Base-by-base conservation (phyloP, 768 basidiomycete species). In the Omphalotus guepiniiformis region DNA sequence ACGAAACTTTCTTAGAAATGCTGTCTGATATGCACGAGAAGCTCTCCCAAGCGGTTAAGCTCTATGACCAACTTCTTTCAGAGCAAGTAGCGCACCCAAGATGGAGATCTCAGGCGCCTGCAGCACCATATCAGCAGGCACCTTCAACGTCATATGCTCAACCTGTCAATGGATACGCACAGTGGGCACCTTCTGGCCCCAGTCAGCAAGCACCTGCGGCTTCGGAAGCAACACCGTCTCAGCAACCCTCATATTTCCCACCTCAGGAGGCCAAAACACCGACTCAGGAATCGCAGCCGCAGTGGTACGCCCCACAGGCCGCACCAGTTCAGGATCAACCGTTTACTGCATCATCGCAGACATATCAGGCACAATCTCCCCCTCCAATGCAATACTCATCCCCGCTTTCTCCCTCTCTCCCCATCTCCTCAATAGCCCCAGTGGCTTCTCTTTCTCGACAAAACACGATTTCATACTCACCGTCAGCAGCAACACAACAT, bases 21-120 rank as follows among this genome's bases (percentile, higher is more conserved):
- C 70, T 99, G 28, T 73, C 82, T 6, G 93, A 97, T 40, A 97
- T 98, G 93, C 88, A 97, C 57, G 85, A 88, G 39, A 95, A 97
- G 65, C 66, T 99, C 8, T 88, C 91, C 1, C 82, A 95, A 62
- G 93, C 91, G 0, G 92, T 97, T 37, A 86, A 88, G 60, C 69
- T 96, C 3, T 98, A 97, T 61, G 94, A 97, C 55, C 79, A 85
- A 45, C 71, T 96, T 18, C 70, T 95, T 35, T 93, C 93, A 21
- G 79, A 89, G 53, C 89, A 94, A 60, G 73, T 93, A 9, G 74
- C 83, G 2, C 82, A 79, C 34, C 86, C 86, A 1, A 71, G 79
- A 32, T 88, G 86, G 83, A 70, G 79, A 39, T 60, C 70, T 27
- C 56, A 68, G 30, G 67, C 57, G n/a, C 52, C 61, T 46, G 59